These are phyloP conservation scores for Ogataea zsoltii DNA, from an alignment of 805 yeast species.

Conservation along the genomic window DNA sequence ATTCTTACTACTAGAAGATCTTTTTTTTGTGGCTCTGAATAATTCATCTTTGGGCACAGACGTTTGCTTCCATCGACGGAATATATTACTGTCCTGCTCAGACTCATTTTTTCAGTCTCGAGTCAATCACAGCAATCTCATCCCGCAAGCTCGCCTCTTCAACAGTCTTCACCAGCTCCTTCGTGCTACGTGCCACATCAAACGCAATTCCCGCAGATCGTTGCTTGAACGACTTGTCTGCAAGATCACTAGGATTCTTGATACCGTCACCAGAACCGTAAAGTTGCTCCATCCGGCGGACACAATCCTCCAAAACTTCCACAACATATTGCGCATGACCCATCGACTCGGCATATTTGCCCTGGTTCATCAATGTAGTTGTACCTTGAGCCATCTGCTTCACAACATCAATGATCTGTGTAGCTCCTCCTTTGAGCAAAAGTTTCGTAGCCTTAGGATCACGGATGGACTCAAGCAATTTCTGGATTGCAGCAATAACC, in stretches of 20 bases:
- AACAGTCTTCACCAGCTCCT: conserved; percentile 92
- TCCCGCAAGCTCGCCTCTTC: conserved; percentile 90
- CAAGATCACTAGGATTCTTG: conserved; percentile 58
- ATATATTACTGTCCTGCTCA: too few relatives aligned
- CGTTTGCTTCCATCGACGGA: too few relatives aligned
- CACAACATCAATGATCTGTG: conserved; percentile 76
- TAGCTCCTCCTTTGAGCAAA: conserved; percentile 67
- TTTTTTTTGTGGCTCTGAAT: background rate
- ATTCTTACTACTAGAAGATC: too few relatives aligned
- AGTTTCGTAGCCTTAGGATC: conserved; percentile 76
- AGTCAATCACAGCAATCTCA: conserved; percentile 80
- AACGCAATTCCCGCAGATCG: conserved; percentile 94
- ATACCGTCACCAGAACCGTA: conserved; percentile 43
- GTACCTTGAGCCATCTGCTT: conserved; percentile 90
- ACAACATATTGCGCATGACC: conserved; percentile 94
- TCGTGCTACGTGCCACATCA: conserved; percentile 95
- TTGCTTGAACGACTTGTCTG: conserved; percentile 88
- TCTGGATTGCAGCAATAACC: conserved; percentile 87
- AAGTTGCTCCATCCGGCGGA: conserved; percentile 74
- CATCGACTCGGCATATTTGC: conserved; percentile 78
- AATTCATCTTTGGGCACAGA: too few relatives aligned
- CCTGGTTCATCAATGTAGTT: conserved; percentile 81
- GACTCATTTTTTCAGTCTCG: conserved; percentile 42
- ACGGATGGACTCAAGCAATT: conserved; percentile 73
- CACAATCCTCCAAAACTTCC: conserved; percentile 80